Evolutionary conservation across 208 protist species (phyloP), one percentile per base, ranked within the genome.

Genomic region (Leishmania mexicana): DNA sequence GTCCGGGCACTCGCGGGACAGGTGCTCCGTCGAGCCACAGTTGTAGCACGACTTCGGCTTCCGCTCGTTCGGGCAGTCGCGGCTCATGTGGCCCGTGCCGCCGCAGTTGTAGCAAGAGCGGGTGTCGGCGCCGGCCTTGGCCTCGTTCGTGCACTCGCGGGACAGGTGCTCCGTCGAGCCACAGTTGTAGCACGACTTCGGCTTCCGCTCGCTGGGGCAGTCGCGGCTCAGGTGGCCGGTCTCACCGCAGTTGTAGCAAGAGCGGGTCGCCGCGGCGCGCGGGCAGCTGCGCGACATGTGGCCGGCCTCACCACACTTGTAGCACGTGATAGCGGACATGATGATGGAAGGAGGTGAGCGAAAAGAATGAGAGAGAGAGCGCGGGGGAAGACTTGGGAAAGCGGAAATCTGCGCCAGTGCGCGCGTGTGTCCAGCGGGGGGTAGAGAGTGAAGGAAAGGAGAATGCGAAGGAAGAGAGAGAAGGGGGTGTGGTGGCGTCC

Each of bases 41-140:
- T 81, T 89, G 81, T 93, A 89, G 79, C 86, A 89, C 79, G 74
- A 76, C 79, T 84, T 83, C 78, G 84, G 81, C 84, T 88, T 82
- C 78, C 83, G 73, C 80, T 88, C 89, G 79, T 85, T 88, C 51
- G 89, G 89, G 90, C 92, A 96, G 76, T 96, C 92, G 81, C 88
- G 85, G 89, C 91, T 83, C 86, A 96, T 60, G 86, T 96, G 92
- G 64, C 90, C 92, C 19, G 89, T 72, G 78, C 90, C 78, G 21
- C 88, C 86, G 83, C 92, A 95, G 80, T 89, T 88, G 87, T 90
- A 93, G 89, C 93, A 96, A 31, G 85, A 78, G 62, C 94, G 96
- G 82, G 79, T 87, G 71, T 92, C 87, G 54, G 72, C 87, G 77
- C 81, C 85, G 79, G 51, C 35, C 73, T 81, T 89, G 85, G 84